A percentile compares a stretch with the other conserved stretches of the same genome.
phyloP scores from a whole-genome alignment of 108 stramenopile species.

The Cyclotella baltica region DNA sequence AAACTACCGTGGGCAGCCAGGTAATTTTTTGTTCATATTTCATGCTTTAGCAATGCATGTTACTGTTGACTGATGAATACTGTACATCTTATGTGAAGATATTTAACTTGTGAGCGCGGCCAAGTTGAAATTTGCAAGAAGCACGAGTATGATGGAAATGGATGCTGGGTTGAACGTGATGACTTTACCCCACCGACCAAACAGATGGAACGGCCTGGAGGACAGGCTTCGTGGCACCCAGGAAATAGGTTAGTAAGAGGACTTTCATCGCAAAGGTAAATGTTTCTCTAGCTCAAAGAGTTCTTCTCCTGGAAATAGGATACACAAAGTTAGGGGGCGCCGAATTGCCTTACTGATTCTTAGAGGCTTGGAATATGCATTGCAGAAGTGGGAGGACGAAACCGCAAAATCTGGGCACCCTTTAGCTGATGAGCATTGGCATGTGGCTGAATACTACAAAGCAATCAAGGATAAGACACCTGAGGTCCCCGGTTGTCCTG shows the following conservation, averaged over 20 bases:
- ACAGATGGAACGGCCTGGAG: slow-evolving; percentile 38
- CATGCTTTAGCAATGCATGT: not conserved
- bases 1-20: slow-evolving; percentile 49
- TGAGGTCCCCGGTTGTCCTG: slow-evolving; percentile 24
- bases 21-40: not conserved
- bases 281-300: too few species aligned
- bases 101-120: slow-evolving; percentile 38
- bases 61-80: not conserved
- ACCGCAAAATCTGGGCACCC: slow-evolving; percentile 40
- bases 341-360: slow-evolving; percentile 49
- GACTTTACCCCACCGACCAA: slow-evolving; percentile 36
- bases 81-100: not conserved
- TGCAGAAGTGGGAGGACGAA: slow-evolving; percentile 50
- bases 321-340: slow-evolving; percentile 51
- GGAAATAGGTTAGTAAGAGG: not conserved
- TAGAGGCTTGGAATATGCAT: slow-evolving; percentile 50
- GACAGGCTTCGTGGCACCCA: slow-evolving; percentile 35
- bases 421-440: slow-evolving; percentile 54
- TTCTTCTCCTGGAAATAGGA: slow-evolving; percentile 44
- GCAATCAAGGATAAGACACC: slow-evolving; percentile 45
- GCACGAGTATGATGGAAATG: slow-evolving; percentile 42
- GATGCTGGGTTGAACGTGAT: slow-evolving; percentile 57
- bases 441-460: slow-evolving; percentile 53
- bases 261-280: not conserved
- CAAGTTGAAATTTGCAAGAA: slow-evolving; percentile 29